Conservation (phyloP, 2,329 filamentous ascomycete species). For the Colletotrichum magnum region DNA sequence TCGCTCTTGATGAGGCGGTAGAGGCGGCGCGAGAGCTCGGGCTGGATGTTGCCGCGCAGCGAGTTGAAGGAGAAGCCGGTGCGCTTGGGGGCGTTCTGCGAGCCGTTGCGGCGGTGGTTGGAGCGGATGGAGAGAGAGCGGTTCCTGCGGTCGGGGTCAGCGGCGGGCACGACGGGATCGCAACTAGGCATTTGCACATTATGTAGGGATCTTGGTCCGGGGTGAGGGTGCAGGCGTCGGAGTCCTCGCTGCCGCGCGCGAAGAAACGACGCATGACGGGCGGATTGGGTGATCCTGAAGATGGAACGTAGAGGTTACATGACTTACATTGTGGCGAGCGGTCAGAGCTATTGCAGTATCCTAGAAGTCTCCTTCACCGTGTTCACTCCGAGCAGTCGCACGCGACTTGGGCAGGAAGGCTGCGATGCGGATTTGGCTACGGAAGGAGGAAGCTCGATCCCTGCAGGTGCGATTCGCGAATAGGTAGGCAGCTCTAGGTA, state of each 20-base stretch:
- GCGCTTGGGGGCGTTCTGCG: conserved; percentile 52
- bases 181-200: not conserved
- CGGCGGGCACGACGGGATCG: not conserved
- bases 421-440: not conserved
- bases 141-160: conserved; percentile 65
- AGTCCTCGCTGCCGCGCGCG: conserved; percentile 20
- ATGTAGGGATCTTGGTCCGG: not conserved
- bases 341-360: not conserved
- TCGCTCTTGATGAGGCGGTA: conserved; percentile 95
- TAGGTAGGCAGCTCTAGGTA: not conserved
- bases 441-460: conserved; percentile 10
- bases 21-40: conserved; percentile 89
- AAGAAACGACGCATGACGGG: conserved; percentile 31
- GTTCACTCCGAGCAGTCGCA: not conserved
- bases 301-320: conserved; percentile 9
- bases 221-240: not conserved
- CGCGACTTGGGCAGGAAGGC: not conserved
- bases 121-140: conserved; percentile 82
- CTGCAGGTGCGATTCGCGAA: conserved; percentile 8
- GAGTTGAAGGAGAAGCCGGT: conserved; percentile 83
- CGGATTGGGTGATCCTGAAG: not conserved
- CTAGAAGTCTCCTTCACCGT: not conserved
- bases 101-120: conserved; percentile 63
- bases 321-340: conserved; percentile 32
- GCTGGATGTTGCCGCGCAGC: conserved; percentile 86